Evolutionary conservation across 257 asterid genomes (phyloP).

Genomic region (Solanum phureja): DNA sequence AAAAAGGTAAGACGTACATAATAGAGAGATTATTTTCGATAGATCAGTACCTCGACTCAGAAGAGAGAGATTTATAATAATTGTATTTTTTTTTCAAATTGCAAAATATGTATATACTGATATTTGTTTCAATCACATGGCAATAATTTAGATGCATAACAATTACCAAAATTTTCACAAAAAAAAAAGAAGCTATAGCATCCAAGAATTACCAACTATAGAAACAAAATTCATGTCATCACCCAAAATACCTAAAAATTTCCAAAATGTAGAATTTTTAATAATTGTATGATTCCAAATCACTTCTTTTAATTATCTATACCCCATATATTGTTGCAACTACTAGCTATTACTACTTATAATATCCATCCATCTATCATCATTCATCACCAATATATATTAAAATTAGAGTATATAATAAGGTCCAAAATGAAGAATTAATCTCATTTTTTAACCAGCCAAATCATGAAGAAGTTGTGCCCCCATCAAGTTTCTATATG

Average conservation of each 20-base stretch:
- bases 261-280: slow-evolving; percentile 17
- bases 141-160: not conserved
- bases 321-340: slow-evolving; percentile 14
- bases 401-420: slow-evolving; percentile 16
- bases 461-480: slow-evolving; percentile 89
- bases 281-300: slow-evolving; percentile 12
- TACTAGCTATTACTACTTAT: not conserved
- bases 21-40: not conserved
- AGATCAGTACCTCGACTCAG: not conserved
- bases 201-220: slow-evolving; percentile 12
- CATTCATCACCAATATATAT: not conserved
- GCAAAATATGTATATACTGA: not conserved
- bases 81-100: not conserved
- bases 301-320: not conserved
- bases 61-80: not conserved
- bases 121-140: not conserved
- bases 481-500: slow-evolving; percentile 80
- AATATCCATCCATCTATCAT: not conserved
- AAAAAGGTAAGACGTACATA: not conserved
- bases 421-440: not conserved
- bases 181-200: not conserved
- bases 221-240: slow-evolving; percentile 5
- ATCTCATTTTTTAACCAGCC: slow-evolving; percentile 39
- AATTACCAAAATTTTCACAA: not conserved
- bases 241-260: slow-evolving; percentile 15